These are phyloP conservation scores for Strigomonas culicis DNA, from an alignment of 208 protist genomes.

Conservation along the genomic window DNA sequence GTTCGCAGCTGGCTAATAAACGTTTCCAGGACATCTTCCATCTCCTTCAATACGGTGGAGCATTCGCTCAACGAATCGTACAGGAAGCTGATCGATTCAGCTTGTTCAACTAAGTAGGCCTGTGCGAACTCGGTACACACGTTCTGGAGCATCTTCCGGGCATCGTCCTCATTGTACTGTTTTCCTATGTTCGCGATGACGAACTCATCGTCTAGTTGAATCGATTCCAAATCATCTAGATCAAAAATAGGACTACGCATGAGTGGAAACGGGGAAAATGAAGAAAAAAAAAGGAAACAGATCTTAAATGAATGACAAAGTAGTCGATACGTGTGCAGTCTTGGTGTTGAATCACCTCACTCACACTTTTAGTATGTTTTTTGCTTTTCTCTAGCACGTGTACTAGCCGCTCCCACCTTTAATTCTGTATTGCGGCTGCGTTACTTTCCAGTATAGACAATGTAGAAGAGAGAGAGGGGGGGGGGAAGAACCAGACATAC, in stretches of 20 bases:
- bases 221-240: conserved; percentile 51
- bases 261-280: not conserved
- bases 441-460: no score
- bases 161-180: conserved; percentile 30
- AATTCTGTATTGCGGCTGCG: no score
- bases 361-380: no score
- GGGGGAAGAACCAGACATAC: no score
- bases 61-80: conserved; percentile 55
- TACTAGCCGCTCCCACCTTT: no score
- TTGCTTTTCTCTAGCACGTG: no score
- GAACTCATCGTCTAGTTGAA: conserved; percentile 54
- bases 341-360: no score
- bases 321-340: no score
- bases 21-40: conserved; percentile 56
- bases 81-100: conserved; percentile 49
- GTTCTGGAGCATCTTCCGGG: conserved; percentile 32
- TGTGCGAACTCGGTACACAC: conserved; percentile 69
- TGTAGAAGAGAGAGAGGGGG: no score
- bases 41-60: conserved; percentile 47
- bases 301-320: no score
- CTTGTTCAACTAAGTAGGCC: conserved; percentile 52
- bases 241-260: conserved; percentile 20
- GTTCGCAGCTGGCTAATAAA: conserved; percentile 64
- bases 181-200: conserved; percentile 34
- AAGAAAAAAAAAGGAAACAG: not conserved